Evolutionary conservation across 2,329 filamentous ascomycete genomes (phyloP).

Genomic region (Aspergillus ochraceus): DNA sequence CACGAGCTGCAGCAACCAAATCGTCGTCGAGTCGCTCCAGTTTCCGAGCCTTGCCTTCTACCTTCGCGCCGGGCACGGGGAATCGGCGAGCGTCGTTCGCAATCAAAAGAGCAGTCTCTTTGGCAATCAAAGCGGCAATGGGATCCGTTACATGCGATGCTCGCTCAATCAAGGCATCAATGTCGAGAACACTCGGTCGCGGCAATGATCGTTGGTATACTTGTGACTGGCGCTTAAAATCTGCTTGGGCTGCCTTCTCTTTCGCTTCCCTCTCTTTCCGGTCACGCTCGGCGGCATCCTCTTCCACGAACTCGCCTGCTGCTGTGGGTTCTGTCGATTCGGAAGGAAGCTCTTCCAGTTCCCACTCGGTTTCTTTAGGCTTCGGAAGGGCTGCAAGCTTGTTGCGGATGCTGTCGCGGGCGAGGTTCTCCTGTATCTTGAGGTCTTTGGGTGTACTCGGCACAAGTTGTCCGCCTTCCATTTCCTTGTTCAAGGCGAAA

Average conservation of each 20-base stretch:
- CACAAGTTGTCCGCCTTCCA: conserved; percentile 64
- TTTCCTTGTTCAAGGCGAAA: conserved; percentile 76
- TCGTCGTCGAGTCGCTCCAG: conserved; percentile 69
- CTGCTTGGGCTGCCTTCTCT: conserved; percentile 66
- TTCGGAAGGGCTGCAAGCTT: conserved; percentile 78
- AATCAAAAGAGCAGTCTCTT: conserved; percentile 76
- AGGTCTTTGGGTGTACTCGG: conserved; percentile 76
- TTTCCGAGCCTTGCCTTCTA: conserved; percentile 61
- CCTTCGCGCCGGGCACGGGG: conserved; percentile 66
- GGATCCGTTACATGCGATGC: conserved; percentile 63
- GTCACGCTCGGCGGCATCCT: conserved; percentile 74
- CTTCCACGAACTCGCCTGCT: conserved; percentile 56
- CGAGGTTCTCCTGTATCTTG: conserved; percentile 66
- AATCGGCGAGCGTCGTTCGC: conserved; percentile 77
- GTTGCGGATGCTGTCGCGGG: conserved; percentile 64
- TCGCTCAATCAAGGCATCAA: conserved; percentile 65
- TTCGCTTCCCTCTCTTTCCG: conserved; percentile 61
- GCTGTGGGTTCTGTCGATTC: conserved; percentile 65
- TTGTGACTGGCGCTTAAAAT: conserved; percentile 81
- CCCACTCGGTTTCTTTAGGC: conserved; percentile 92
- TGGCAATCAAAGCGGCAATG: conserved; percentile 68
- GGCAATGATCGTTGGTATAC: conserved; percentile 87
- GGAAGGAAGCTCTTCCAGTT: conserved; percentile 80
- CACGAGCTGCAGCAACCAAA: conserved; percentile 70
- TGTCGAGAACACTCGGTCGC: conserved; percentile 70